These are phyloP conservation scores for Aphanomyces astaci DNA, from an alignment of 352 stramenopile species.

Conservation along the genomic window DNA sequence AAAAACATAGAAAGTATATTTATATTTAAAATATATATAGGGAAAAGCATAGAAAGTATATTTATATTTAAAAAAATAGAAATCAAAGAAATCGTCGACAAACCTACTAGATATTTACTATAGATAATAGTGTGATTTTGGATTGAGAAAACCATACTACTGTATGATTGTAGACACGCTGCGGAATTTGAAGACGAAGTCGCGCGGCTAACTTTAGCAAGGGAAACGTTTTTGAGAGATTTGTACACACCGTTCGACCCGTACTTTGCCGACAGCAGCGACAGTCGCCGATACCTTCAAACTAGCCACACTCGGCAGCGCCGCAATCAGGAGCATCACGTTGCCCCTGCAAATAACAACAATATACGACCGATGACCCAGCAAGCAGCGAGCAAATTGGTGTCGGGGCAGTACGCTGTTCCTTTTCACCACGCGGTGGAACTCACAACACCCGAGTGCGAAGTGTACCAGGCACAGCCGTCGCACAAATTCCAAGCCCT, in stretches of 20 bases:
- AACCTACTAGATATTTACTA: no score
- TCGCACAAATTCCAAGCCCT: constrained; percentile 11
- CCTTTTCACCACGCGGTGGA: neutral
- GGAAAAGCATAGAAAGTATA: no score
- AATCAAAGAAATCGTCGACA: no score
- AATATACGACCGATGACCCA: neutral
- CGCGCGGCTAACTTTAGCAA: neutral
- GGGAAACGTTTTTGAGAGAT: neutral
- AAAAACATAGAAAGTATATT: no score
- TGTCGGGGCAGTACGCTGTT: neutral
- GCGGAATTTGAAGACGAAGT: neutral
- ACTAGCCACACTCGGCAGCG: neutral
- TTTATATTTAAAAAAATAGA: no score
- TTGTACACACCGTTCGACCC: constrained; percentile 17
- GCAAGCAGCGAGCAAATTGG: neutral
- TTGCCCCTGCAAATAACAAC: no score
- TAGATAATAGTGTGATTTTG: no score
- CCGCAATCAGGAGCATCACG: no score
- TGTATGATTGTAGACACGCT: neutral
- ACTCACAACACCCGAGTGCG: neutral
- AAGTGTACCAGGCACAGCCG: constrained; percentile 12
- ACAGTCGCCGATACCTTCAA: neutral
- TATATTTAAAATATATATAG: no score
- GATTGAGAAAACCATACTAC: no score
- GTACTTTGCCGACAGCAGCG: neutral